Base-by-base conservation (phyloP, 495 filamentous ascomycete species). In the Terfezia boudieri region DNA sequence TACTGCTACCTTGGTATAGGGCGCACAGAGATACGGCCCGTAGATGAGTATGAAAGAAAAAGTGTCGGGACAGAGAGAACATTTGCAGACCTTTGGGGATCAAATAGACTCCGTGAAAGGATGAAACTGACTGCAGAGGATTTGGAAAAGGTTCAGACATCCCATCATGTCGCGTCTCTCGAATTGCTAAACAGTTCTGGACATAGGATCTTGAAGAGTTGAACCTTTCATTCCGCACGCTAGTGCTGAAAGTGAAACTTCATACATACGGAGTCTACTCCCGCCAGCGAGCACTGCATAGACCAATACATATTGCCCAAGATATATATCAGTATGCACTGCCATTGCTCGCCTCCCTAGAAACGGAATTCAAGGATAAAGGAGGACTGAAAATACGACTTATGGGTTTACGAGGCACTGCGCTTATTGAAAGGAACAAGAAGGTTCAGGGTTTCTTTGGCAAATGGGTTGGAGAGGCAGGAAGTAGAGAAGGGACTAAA, bases 191-290 rank as follows among this genome's bases (percentile, higher is more conserved):
- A 14, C 41, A 14, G 14, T 20, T 8, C 41, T 46, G 17, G 8
- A 9, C 12, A 46, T 20, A 46, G 41, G 41, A 46, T 14, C 41
- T 46, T 20, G 20, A 20, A 20, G 20, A 20, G 20, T 20, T 20
- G n/a, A 17, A 16, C 49, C 49, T 51, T 26, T 51, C 16, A 12
- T 20, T 46, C 12, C 41, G 88, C 7, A 96, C 92, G 1, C 67
- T 98, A 4, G 81, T 83, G 22, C 66, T 99, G 17, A 99, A 99
- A 67, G 75, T 95, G 51, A 99, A 99, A 65, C 71, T 96, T 10
- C 86, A 94, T 60, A 92, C 84, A 0, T 99, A 87, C 60, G 86
- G 95, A 65, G 88, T 96, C 9, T 70, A 84, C 16, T 90, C 86
- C 0, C 71, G 90, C 37, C 90, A 98, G 64, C 74, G 75, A 12